Evolutionary conservation across 495 filamentous ascomycete species (phyloP).

Genomic region (Collariella sp.): DNA sequence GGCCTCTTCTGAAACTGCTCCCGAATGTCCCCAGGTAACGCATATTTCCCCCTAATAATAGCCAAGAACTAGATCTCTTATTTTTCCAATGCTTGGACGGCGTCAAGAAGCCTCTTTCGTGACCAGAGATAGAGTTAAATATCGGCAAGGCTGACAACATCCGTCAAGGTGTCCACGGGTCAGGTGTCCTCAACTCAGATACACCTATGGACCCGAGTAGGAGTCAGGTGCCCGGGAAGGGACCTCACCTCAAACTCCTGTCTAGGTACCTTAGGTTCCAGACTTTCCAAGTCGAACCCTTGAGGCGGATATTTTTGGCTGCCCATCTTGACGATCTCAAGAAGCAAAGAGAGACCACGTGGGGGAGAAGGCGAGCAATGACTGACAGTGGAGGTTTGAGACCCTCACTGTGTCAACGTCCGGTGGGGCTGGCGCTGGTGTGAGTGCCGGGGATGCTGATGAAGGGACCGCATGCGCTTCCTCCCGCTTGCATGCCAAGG

Average conservation of each 20-base stretch:
- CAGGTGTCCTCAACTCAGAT: no score
- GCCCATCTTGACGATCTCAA: background rate
- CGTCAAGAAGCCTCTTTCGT: no score
- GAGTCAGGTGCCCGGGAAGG: no score
- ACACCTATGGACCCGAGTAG: no score
- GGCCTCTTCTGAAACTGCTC: background rate
- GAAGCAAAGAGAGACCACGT: background rate
- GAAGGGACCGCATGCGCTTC: conserved; percentile 4
- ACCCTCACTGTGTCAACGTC: background rate
- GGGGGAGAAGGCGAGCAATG: background rate
- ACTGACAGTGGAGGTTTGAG: background rate
- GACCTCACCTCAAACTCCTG: no score
- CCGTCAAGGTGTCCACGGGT: no score
- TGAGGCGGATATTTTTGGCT: no score
- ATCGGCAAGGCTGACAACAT: no score
- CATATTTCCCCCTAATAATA: background rate
- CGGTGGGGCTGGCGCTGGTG: background rate
- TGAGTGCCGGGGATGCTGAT: conserved; percentile 8
- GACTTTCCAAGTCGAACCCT: no score
- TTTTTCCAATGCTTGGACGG: no score
- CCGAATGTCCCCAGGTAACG: background rate
- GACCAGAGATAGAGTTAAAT: no score
- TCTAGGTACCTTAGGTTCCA: no score
- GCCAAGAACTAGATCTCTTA: background rate
- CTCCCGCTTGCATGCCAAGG: conserved; percentile 9